Evolutionary conservation across 1,139 yeast genomes (phyloP).

Genomic region (Pichia sp.): DNA sequence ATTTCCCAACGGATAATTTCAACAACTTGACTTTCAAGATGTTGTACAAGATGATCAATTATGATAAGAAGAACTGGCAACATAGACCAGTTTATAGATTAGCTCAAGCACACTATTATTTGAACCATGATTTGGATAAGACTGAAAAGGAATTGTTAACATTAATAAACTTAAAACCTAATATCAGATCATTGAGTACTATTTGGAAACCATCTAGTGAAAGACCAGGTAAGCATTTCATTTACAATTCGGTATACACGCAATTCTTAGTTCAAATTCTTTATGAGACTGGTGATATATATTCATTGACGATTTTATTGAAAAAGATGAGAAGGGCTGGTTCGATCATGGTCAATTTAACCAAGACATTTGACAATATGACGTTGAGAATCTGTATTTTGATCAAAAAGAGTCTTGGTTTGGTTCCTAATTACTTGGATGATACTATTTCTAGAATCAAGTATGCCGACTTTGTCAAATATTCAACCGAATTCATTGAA

Average conservation of each 20-base stretch:
- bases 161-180: conserved; percentile 64
- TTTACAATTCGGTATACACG: conserved; percentile 71
- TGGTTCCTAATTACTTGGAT: conserved; percentile 55
- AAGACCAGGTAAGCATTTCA: conserved; percentile 90
- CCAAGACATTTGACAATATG: conserved; percentile 61
- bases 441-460: conserved; percentile 44
- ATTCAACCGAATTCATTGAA: conserved; percentile 39
- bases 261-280: conserved; percentile 60
- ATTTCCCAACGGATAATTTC: background rate
- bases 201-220: conserved; percentile 95
- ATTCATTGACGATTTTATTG: conserved; percentile 55
- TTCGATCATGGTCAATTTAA: conserved; percentile 66
- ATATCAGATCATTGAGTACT: conserved; percentile 69
- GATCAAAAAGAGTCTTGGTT: conserved; percentile 43
- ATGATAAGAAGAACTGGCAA: conserved; percentile 90
- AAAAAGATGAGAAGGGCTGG: conserved; percentile 75
- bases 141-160: conserved; percentile 67
- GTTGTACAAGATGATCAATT: conserved; percentile 23
- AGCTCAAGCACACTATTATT: conserved; percentile 61
- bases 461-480: conserved; percentile 45
- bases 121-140: conserved; percentile 46
- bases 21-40: conserved; percentile 4
- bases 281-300: conserved; percentile 53
- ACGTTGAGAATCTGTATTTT: conserved; percentile 50
- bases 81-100: conserved; percentile 79